Conservation (phyloP, 257 asterid species). For the Leonotis leonurus region DNA sequence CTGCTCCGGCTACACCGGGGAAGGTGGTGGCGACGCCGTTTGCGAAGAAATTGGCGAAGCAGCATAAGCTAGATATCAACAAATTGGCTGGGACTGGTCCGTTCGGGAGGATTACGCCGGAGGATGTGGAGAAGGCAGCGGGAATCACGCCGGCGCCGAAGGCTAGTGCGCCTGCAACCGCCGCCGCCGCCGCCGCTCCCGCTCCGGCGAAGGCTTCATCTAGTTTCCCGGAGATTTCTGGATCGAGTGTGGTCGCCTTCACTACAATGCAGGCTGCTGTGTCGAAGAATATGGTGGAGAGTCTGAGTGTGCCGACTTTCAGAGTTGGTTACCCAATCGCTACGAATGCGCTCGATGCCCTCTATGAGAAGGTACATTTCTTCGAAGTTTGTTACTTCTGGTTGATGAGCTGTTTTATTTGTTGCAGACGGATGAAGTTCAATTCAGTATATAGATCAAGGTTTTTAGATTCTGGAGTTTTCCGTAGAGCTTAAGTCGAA, state of each 20-base stretch:
- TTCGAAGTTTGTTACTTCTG: neutral
- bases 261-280: conserved; percentile 82
- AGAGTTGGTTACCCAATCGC: conserved; percentile 67
- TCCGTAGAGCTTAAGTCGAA: neutral
- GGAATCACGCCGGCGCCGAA: conserved; percentile 46
- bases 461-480: neutral
- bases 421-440: neutral
- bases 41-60: conserved; percentile 88
- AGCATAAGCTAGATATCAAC: conserved; percentile 58
- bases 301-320: conserved; percentile 69
- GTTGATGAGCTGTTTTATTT: neutral
- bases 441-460: neutral
- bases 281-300: conserved; percentile 76
- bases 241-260: conserved; percentile 60
- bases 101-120: conserved; percentile 76
- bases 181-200: conserved; percentile 8
- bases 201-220: conserved; percentile 32
- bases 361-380: conserved; percentile 61
- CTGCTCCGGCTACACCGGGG: conserved; percentile 30
- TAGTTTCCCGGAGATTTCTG: conserved; percentile 53
- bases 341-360: conserved; percentile 69
- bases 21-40: conserved; percentile 48
- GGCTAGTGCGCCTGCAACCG: conserved; percentile 24
- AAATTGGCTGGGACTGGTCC: conserved; percentile 77
- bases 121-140: conserved; percentile 88